Evolutionary conservation across 2,329 filamentous ascomycete species (phyloP).

Genomic region (Nemania sp.): DNA sequence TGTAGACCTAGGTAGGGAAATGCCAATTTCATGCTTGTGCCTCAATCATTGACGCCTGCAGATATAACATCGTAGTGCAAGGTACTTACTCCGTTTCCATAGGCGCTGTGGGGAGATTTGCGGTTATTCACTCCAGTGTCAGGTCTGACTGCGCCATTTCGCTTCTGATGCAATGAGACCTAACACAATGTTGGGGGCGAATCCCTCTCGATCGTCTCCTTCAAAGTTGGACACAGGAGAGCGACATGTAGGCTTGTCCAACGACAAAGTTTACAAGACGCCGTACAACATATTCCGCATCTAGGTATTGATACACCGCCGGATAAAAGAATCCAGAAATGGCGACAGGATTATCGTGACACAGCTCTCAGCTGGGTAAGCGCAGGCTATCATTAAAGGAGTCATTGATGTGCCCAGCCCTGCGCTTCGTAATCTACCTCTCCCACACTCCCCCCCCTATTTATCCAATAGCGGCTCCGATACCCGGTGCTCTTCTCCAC

Average conservation of each 20-base stretch:
- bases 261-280: slow-evolving; percentile 3
- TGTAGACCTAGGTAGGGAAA: too few relatives aligned
- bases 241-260: slow-evolving; percentile 12
- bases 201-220: not conserved
- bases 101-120: slow-evolving; percentile 1
- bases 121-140: not conserved
- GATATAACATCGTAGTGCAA: slow-evolving; percentile 1
- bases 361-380: slow-evolving; percentile 24
- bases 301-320: slow-evolving; percentile 22
- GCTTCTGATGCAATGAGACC: slow-evolving; percentile 25
- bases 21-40: slow-evolving; percentile 4
- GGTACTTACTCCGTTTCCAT: slow-evolving; percentile 1
- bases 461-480: slow-evolving; percentile 15
- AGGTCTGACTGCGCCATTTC: slow-evolving; percentile 18
- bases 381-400: slow-evolving; percentile 21
- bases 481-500: slow-evolving; percentile 7
- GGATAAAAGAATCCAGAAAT: slow-evolving; percentile 16
- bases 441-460: slow-evolving; percentile 1
- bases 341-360: slow-evolving; percentile 15
- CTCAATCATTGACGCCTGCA: not conserved
- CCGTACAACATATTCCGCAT: not conserved
- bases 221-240: slow-evolving; percentile 4
- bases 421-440: slow-evolving; percentile 22
- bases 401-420: slow-evolving; percentile 18
- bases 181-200: slow-evolving; percentile 11